phyloP scores from a whole-genome alignment of 2,329 filamentous ascomycete species.

The Aureobasidium musti region DNA sequence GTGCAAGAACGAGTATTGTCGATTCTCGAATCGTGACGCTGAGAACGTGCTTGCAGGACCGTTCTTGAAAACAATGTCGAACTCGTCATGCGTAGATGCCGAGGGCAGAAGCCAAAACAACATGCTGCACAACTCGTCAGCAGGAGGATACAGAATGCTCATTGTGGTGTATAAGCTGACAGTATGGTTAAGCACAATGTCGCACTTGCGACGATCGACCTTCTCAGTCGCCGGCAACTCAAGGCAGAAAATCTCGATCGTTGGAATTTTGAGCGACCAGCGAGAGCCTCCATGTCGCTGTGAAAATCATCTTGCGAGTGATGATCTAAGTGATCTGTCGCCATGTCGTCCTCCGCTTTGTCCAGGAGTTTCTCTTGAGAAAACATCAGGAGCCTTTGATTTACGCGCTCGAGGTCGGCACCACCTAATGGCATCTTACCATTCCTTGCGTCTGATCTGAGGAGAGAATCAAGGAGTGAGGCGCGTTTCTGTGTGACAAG shows the following conservation, averaged over 20 bases:
- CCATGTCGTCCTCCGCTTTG: not conserved
- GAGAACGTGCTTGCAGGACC: slow-evolving; percentile 35
- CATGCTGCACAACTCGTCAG: not conserved
- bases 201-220: not conserved
- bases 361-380: not conserved
- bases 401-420: not conserved
- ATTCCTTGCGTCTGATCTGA: not conserved
- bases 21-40: not conserved
- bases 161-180: not conserved
- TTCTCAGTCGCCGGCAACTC: not conserved
- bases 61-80: not conserved
- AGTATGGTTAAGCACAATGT: not conserved
- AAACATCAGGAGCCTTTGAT: not conserved
- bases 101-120: not conserved
- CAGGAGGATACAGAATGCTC: not conserved
- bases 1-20: not conserved
- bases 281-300: not conserved
- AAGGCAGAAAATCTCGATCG: not conserved
- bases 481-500: not conserved
- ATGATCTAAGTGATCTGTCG: not conserved
- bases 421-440: not conserved
- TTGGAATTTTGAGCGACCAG: not conserved
- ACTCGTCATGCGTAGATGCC: not conserved
- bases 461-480: not conserved
- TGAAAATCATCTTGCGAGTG: not conserved